phyloP scores from a whole-genome alignment of 768 basidiomycete species.

The Tremella mesenterica region DNA sequence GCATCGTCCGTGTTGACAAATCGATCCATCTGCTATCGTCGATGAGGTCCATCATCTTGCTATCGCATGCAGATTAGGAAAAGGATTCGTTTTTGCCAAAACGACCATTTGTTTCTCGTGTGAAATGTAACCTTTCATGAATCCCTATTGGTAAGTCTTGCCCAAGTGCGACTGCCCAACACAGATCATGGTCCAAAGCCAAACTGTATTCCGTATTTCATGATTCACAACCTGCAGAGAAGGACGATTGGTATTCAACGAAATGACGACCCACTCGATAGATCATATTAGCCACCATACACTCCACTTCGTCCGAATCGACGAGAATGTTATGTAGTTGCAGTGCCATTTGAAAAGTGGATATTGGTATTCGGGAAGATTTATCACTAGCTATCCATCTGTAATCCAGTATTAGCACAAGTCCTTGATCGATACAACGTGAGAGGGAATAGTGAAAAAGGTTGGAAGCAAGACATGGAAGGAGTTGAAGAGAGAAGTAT shows the following conservation, averaged over 20 bases:
- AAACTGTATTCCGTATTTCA: no score
- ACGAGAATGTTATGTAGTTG: constrained; percentile 60
- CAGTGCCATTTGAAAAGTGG: constrained; percentile 70
- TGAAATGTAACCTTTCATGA: constrained; percentile 89
- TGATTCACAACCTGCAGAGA: no score
- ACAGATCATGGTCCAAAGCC: background rate
- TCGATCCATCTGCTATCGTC: no score
- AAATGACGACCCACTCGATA: constrained; percentile 52
- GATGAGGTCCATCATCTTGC: constrained; percentile 7
- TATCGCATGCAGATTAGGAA: constrained; percentile 54
- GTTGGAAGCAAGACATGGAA: background rate
- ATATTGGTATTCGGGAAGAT: constrained; percentile 66
- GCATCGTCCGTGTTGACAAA: no score
- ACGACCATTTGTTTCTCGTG: constrained; percentile 95
- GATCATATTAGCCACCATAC: constrained; percentile 89
- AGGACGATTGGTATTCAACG: no score
- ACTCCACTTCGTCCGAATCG: constrained; percentile 75
- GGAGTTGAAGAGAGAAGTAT: background rate
- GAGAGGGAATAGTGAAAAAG: background rate
- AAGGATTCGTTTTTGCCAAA: constrained; percentile 66
- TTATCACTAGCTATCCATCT: constrained; percentile 76
- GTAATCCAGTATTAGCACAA: constrained; percentile 1
- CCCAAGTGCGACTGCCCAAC: no score
- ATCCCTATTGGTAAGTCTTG: no score
- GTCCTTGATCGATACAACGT: background rate